Conservation (phyloP, 2,329 filamentous ascomycete species). For the Fusarium fujikuroi region DNA sequence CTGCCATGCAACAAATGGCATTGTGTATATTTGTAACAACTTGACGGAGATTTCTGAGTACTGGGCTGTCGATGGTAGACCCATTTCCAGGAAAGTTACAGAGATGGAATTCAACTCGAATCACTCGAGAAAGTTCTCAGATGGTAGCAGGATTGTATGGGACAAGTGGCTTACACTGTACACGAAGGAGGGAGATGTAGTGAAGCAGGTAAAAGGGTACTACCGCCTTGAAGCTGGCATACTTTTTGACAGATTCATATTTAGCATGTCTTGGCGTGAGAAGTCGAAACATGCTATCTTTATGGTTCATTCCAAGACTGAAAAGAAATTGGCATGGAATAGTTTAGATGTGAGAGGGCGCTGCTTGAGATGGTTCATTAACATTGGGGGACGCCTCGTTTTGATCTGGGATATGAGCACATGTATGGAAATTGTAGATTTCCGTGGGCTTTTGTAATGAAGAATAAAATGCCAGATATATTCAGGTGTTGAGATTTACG, state of each 20-base stretch:
- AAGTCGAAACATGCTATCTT: background rate
- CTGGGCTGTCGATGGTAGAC: constrained; percentile 1
- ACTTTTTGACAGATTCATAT: constrained; percentile 22
- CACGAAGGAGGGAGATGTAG: background rate
- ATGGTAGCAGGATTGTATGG: background rate
- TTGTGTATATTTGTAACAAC: background rate
- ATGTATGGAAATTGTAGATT: background rate
- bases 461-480: background rate
- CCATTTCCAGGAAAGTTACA: background rate
- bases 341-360: background rate
- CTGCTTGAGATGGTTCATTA: background rate
- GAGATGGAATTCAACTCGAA: background rate
- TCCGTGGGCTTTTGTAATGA: background rate
- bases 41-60: background rate
- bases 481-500: background rate
- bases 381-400: constrained; percentile 12
- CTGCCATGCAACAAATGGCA: background rate
- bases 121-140: background rate
- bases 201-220: background rate
- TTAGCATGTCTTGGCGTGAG: background rate
- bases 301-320: constrained; percentile 5
- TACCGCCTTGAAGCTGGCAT: background rate
- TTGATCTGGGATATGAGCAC: background rate
- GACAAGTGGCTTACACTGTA: background rate
- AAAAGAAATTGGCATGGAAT: background rate